These are phyloP conservation scores for Nicotiana tabacum DNA, from an alignment of 257 asterid species.

Conservation along the genomic window DNA sequence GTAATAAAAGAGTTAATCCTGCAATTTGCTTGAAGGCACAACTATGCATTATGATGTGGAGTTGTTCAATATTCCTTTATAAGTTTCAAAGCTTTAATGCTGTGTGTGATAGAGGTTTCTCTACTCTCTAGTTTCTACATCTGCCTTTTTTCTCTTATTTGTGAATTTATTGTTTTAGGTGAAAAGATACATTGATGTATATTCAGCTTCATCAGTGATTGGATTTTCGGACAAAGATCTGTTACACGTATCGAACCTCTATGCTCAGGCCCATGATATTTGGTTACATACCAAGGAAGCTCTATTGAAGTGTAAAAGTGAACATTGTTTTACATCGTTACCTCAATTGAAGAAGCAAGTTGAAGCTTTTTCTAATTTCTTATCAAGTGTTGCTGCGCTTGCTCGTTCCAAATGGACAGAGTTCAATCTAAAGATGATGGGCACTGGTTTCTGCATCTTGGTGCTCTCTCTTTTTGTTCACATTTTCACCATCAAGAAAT, in stretches of 20 bases:
- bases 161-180: conserved; percentile 55
- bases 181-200: conserved; percentile 88
- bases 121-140: not conserved
- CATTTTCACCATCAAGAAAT: conserved; percentile 43
- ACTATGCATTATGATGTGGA: not conserved
- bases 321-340: conserved; percentile 28
- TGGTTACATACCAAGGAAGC: conserved; percentile 55
- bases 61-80: not conserved
- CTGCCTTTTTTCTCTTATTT: conserved; percentile 9
- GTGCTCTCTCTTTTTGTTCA: conserved; percentile 57
- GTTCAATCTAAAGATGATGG: conserved; percentile 81
- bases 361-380: conserved; percentile 63
- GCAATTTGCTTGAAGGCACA: not conserved
- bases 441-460: conserved; percentile 70
- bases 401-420: conserved; percentile 99
- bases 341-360: conserved; percentile 47
- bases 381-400: conserved; percentile 73
- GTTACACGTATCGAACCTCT: conserved; percentile 56
- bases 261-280: conserved; percentile 64
- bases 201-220: conserved; percentile 83
- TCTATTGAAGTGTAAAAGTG: conserved; percentile 26
- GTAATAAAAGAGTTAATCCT: too few relatives aligned
- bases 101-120: not conserved
- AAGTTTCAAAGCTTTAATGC: not conserved
- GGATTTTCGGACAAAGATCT: conserved; percentile 90